Conservation (phyloP, 75 land plant species). For the Pinus taeda region DNA sequence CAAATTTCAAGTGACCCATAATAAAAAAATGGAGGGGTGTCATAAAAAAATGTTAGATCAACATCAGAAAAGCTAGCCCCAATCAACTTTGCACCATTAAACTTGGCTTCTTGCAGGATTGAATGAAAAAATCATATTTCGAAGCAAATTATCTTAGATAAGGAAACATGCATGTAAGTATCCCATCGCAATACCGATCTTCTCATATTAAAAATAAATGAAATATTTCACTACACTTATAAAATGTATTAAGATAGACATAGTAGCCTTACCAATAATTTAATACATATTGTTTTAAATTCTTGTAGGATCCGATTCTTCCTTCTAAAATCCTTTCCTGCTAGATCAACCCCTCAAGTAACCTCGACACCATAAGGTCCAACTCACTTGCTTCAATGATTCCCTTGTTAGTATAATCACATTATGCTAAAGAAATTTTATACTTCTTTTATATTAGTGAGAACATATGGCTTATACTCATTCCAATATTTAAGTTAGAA, state of each 20-base stretch:
- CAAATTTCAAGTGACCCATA: not conserved
- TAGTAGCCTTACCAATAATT: not conserved
- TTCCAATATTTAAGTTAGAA: not conserved
- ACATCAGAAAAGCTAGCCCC: slow-evolving; percentile 98
- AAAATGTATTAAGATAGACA: not conserved
- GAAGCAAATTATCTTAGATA: not conserved
- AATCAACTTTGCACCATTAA: slow-evolving; percentile 80
- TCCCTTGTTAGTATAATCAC: not conserved
- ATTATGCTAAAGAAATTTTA: not conserved
- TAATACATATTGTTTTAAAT: slow-evolving; percentile 74
- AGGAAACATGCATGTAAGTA: not conserved
- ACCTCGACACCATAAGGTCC: slow-evolving; percentile 92
- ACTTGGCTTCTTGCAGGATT: slow-evolving; percentile 84
- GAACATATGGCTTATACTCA: not conserved
- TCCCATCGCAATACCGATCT: not conserved
- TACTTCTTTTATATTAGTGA: not conserved
- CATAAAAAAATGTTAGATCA: slow-evolving; percentile 73
- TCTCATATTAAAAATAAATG: not conserved
- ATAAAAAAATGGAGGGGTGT: not conserved
- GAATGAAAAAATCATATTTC: slow-evolving; percentile 37
- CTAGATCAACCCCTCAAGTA: slow-evolving; percentile 84
- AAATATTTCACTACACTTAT: not conserved
- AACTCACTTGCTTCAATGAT: slow-evolving; percentile 54
- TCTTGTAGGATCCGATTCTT: slow-evolving; percentile 84
- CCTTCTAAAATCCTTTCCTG: slow-evolving; percentile 90